Conservation (phyloP, 2,329 filamentous ascomycete species). For the Elsinoe arachidis region DNA sequence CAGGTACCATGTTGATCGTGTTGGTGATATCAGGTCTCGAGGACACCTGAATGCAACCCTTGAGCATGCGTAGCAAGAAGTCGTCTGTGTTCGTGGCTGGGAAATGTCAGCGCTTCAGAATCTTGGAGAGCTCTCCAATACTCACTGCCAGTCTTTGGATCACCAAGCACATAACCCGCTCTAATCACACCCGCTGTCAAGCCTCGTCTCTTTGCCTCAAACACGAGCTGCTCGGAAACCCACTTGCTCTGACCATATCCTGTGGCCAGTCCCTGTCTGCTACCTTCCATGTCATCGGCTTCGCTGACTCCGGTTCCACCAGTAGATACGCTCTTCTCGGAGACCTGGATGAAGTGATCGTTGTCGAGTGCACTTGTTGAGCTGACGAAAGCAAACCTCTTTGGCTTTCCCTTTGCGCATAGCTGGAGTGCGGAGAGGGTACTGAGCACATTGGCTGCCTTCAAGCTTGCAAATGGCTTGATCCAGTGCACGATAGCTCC, state of each 20-base stretch:
- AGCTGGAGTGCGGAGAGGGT: conserved; percentile 69
- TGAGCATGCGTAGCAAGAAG: conserved; percentile 77
- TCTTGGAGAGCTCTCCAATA: not conserved
- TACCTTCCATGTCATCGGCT: conserved; percentile 68
- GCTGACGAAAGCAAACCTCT: conserved; percentile 71
- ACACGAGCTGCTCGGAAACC: conserved; percentile 63
- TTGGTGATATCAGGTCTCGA: conserved; percentile 70
- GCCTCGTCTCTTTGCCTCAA: conserved; percentile 69
- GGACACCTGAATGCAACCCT: conserved; percentile 75
- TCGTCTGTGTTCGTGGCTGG: conserved; percentile 69
- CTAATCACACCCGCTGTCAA: conserved; percentile 68
- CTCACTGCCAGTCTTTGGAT: conserved; percentile 53
- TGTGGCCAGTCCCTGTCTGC: conserved; percentile 65
- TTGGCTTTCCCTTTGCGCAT: conserved; percentile 67
- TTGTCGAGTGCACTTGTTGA: conserved; percentile 78
- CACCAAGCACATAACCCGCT: conserved; percentile 77
- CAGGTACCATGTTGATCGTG: conserved; percentile 82
- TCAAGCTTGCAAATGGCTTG: conserved; percentile 62
- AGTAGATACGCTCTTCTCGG: conserved; percentile 50
- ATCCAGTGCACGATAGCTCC: conserved; percentile 76
- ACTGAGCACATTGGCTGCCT: conserved; percentile 67
- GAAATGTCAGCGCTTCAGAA: not conserved
- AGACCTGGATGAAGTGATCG: conserved; percentile 69
- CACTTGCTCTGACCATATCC: conserved; percentile 92
- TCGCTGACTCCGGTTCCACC: conserved; percentile 62